Conservation (phyloP, 208 protist species). For the Crithidia acanthocephali region DNA sequence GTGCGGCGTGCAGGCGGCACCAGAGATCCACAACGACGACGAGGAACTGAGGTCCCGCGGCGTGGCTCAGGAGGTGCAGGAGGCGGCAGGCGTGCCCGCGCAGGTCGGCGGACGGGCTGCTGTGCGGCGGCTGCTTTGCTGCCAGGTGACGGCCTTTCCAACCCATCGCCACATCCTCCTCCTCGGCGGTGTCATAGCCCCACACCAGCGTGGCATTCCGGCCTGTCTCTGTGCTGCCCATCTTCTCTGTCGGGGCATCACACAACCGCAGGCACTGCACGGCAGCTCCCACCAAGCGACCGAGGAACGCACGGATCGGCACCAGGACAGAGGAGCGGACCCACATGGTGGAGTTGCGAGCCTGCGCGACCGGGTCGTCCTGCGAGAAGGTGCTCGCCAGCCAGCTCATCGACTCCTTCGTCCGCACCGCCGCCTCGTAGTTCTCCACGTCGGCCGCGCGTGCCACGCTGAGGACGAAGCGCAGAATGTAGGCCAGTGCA, state of each 20-base stretch:
- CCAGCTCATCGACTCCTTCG: constrained; percentile 38
- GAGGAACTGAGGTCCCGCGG: constrained; percentile 18
- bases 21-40: constrained; percentile 9
- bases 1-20: constrained; percentile 17
- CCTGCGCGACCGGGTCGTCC: constrained; percentile 26
- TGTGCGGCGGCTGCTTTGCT: not conserved
- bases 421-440: constrained; percentile 18
- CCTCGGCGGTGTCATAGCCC: constrained; percentile 11
- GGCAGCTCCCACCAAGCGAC: constrained; percentile 11
- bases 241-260: not conserved
- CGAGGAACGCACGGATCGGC: constrained; percentile 7
- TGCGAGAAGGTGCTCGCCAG: constrained; percentile 33
- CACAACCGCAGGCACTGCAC: constrained; percentile 1
- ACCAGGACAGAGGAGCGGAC: constrained; percentile 19
- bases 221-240: not conserved
- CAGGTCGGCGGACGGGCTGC: not conserved
- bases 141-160: not conserved
- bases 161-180: constrained; percentile 10
- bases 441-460: constrained; percentile 23
- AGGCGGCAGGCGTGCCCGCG: constrained; percentile 7
- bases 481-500: constrained; percentile 7
- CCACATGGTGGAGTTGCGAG: constrained; percentile 25
- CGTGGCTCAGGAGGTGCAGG: constrained; percentile 12
- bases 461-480: constrained; percentile 22
- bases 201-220: not conserved